Base-by-base conservation (phyloP, 192 early-diverging fungal species). In the Jimgerdemannia flammicorona region DNA sequence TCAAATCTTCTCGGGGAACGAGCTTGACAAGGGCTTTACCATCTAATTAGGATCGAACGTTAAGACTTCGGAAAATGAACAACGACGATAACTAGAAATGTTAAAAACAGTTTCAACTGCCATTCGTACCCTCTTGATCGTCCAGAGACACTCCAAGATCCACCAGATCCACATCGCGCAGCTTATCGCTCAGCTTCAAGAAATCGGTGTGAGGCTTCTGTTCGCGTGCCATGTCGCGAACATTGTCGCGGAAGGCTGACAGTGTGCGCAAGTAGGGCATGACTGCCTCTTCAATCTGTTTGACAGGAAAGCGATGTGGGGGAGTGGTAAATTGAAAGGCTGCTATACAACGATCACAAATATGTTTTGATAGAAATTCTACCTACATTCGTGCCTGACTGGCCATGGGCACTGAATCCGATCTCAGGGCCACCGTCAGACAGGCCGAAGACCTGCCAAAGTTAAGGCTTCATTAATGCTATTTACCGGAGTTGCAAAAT, bases 1-100 rank as follows among this genome's bases (percentile, higher is more conserved):
- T 87, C 41, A 91, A 70, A 82, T 91, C 91, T 67, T 90, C 87
- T 10, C 90, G 89, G 74, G 94, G 92, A 11, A 94, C 92, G 73
- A 98, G 84, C 82, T 97, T 99, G 80, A 97, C 92, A 75, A 98
- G 85, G 2, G 98, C 96, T 71, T 88, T 92, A 41, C 96, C 96
- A 80, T 95, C 95, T 81, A 71, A 10, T 39, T 43, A 66, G 19
- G 44, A 71, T 10, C n/a, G 44, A 9, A 18, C 19, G 18, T 68
- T 68, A 68, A 10, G 8, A 68, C 29, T 10, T 10, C 19, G 19
- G 8, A 6, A 20, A 68, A 8, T 20, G 40, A 18, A 10, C 6
- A 59, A 1, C 49, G 14, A 59, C 29, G 29, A 29, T 29, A 29
- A 29, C 29, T 29, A 29, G 29, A 29, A 29, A 29, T 29, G 29